phyloP scores from a whole-genome alignment of 495 filamentous ascomycete genomes.

The Penicilliopsis zonata region DNA sequence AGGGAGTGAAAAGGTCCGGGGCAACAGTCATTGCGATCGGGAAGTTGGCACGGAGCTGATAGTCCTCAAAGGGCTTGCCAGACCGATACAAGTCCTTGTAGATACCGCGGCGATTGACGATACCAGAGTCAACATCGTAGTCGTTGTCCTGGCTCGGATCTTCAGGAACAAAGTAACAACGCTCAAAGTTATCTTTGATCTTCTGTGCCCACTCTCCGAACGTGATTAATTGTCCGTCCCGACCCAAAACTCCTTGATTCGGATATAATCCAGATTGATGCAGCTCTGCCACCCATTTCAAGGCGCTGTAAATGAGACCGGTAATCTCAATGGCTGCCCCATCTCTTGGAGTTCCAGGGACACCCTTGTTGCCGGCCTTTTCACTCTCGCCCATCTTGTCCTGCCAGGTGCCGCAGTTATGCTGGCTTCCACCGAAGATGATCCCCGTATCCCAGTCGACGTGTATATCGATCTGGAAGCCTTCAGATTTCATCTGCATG shows the following conservation, averaged over 20 bases:
- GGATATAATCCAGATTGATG: conserved; percentile 53
- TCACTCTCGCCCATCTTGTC: conserved; percentile 99
- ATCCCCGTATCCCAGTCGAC: conserved; percentile 91
- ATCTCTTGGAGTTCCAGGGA: conserved; percentile 93
- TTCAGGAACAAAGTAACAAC: conserved; percentile 73
- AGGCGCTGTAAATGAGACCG: conserved; percentile 78
- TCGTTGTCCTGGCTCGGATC: conserved; percentile 52
- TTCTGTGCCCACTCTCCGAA: conserved; percentile 71
- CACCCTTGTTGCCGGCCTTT: conserved; percentile 79
- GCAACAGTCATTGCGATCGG: conserved; percentile 93
- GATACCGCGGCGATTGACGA: conserved; percentile 84
- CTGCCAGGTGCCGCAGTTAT: conserved; percentile 98
- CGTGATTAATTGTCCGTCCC: conserved; percentile 44
- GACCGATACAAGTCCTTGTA: conserved; percentile 94
- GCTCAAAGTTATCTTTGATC: conserved; percentile 81
- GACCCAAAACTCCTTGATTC: conserved; percentile 55
- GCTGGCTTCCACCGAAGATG: conserved; percentile 86
- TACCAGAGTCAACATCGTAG: conserved; percentile 66
- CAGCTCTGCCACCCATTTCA: conserved; percentile 66
- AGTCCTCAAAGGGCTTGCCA: conserved; percentile 93
- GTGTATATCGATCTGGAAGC: conserved; percentile 81
- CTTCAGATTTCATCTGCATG: conserved; percentile 83
- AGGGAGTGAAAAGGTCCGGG: conserved; percentile 69
- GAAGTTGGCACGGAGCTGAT: conserved; percentile 91
- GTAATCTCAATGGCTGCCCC: conserved; percentile 93